phyloP scores from a whole-genome alignment of 345 rosid species.

The Citropsis articulata region DNA sequence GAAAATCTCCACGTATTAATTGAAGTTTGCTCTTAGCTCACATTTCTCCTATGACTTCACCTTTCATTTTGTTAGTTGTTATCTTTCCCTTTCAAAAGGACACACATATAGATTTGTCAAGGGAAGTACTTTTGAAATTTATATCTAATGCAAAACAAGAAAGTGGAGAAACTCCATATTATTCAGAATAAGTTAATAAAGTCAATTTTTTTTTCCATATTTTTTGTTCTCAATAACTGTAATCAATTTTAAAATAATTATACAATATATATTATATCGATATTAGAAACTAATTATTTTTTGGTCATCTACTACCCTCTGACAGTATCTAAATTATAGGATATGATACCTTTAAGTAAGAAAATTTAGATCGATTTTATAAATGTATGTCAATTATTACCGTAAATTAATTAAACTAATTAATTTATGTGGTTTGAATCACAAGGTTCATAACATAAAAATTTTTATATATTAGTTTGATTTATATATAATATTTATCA shows the following conservation, averaged over 20 bases:
- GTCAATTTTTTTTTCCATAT: neutral
- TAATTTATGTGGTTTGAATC: too few relatives aligned
- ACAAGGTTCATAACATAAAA: too few relatives aligned
- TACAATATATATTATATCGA: neutral
- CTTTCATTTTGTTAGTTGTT: neutral
- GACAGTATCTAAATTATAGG: too few relatives aligned
- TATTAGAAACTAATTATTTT: neutral
- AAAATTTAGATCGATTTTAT: too few relatives aligned
- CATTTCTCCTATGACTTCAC: conserved; percentile 1
- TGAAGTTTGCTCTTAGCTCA: neutral
- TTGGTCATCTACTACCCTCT: too few relatives aligned
- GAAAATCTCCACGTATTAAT: neutral
- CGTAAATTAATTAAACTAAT: too few relatives aligned
- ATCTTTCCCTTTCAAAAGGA: neutral
- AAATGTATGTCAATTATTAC: too few relatives aligned
- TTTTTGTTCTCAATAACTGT: neutral
- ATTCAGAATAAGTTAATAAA: neutral
- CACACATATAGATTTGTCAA: neutral
- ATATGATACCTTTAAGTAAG: too few relatives aligned
- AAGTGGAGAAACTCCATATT: neutral
- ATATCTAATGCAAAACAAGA: neutral
- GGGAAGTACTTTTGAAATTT: neutral
- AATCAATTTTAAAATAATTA: too few relatives aligned
- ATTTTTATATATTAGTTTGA: too few relatives aligned
- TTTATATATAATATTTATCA: too few relatives aligned